Evolutionary conservation across 2,329 filamentous ascomycete species (phyloP), one percentile per base, ranked within the genome.

Genomic region (Penicillium olsonii): DNA sequence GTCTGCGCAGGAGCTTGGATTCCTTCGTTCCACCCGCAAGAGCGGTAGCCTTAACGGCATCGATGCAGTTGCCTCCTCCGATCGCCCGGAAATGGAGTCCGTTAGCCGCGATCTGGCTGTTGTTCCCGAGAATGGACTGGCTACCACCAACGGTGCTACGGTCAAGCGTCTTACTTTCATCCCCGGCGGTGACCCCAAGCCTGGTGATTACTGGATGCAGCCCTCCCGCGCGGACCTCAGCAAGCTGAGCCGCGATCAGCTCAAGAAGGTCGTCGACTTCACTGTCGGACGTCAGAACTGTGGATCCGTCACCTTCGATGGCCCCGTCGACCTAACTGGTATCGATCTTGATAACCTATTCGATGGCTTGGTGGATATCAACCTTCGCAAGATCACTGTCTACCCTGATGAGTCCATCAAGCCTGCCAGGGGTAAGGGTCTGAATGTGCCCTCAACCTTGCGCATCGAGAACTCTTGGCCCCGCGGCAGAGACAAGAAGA

Each of bases 401-500:
- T 99, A 99, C 65, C 87, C 78, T 4, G 81, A 87, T 37, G 78
- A 84, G 34, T 79, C 81, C 5, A 84, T 85, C 66, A 99, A 96
- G 73, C 92, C 94, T 14, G 81, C 87, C 0, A 80, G 86, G 50
- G 94, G 95, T 50, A 90, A 91, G 65, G 92, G 90, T 5, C 79
- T 99, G 56, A 99, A 99, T 64, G 90, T 96, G 7, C 92, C 91
- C 3, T 90, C 94, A 0, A 85, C 83, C 31, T 92, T 99, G 56
- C 84, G 82, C n/a, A 81, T 99, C 10, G 87, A 94, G 67, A 92
- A 97, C 66, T 96, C 92, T 0, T 97, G 90, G 87, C 94, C 94
- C 24, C 87, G 92, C 49, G 81, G 81, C 66, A 74, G 77, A 45
- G 81, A 84, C 56, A 83, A 82, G 67, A 79, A 77, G 56, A 74